These are phyloP conservation scores for Penicillium glabrum DNA, from an alignment of 2,329 filamentous ascomycete species.

Conservation along the genomic window DNA sequence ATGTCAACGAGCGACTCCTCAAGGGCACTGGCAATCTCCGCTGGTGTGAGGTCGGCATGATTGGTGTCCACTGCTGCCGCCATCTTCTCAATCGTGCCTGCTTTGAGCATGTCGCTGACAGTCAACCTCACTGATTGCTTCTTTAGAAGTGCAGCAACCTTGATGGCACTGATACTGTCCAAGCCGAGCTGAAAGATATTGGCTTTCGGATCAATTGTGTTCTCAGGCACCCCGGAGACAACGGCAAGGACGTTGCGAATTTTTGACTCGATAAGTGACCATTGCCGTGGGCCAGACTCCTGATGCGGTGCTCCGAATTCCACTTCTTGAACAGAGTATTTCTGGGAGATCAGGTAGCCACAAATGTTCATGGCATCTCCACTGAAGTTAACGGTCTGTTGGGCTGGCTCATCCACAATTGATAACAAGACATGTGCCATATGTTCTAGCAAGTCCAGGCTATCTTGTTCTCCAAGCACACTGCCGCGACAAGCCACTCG, in stretches of 20 bases:
- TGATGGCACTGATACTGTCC: conserved; percentile 90
- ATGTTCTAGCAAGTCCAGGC: conserved; percentile 53
- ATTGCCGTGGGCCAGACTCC: conserved; percentile 12
- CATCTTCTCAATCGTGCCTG: conserved; percentile 66
- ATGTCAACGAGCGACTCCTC: conserved; percentile 40
- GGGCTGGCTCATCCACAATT: conserved; percentile 53
- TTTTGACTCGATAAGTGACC: conserved; percentile 34
- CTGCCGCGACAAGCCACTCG: conserved; percentile 67
- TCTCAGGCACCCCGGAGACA: conserved; percentile 61
- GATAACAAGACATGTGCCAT: conserved; percentile 61
- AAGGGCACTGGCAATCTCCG: conserved; percentile 17
- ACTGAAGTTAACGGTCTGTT: conserved; percentile 57
- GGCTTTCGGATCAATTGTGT: conserved; percentile 59
- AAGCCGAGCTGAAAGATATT: conserved; percentile 82
- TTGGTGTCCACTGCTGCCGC: conserved; percentile 35
- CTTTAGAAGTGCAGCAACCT: conserved; percentile 70
- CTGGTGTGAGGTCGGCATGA: conserved; percentile 8
- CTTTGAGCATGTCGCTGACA: conserved; percentile 70
- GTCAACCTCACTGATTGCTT: conserved; percentile 60
- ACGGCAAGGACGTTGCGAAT: conserved; percentile 51
- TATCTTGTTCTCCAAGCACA: conserved; percentile 50
- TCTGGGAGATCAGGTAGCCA: conserved; percentile 46
- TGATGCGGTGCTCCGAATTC: background rate
- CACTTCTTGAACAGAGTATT: conserved; percentile 4
- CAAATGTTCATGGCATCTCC: conserved; percentile 62